phyloP scores from a whole-genome alignment of 2,329 filamentous ascomycete genomes.

The Diaporthe helianthi region DNA sequence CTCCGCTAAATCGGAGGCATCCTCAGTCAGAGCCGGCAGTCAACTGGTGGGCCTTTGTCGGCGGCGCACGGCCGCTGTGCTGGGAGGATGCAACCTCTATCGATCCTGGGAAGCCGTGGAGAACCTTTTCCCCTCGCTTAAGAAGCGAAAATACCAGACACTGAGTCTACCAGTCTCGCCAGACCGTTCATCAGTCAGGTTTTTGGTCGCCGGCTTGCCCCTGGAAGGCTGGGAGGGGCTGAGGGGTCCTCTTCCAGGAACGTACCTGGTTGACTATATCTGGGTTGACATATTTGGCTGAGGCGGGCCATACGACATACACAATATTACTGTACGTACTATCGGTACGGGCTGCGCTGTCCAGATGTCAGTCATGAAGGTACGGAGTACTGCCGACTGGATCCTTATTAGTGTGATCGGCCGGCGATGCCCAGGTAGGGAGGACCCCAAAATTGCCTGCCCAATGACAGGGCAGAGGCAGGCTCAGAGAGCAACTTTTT shows the following conservation, averaged over 20 bases:
- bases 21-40: not conserved
- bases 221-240: not conserved
- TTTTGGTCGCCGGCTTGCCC: conserved; percentile 14
- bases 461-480: too few relatives aligned
- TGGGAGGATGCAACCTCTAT: conserved; percentile 7
- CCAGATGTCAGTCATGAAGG: too few relatives aligned
- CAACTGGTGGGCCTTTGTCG: too few relatives aligned
- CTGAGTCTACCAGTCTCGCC: not conserved
- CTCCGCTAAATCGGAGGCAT: not conserved
- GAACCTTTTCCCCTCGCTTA: conserved; percentile 8
- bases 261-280: not conserved
- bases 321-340: too few relatives aligned
- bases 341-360: not conserved
- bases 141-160: not conserved
- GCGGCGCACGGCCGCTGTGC: not conserved
- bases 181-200: not conserved
- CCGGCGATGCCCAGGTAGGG: not conserved
- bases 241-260: not conserved
- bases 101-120: conserved; percentile 1
- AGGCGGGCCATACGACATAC: conserved; percentile 2
- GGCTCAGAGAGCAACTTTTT: not conserved
- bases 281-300: not conserved
- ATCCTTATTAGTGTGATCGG: conserved; percentile 10
- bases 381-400: not conserved
- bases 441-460: too few relatives aligned